Base-by-base conservation (phyloP, 495 filamentous ascomycete species). In the Penicillium turbatum region DNA sequence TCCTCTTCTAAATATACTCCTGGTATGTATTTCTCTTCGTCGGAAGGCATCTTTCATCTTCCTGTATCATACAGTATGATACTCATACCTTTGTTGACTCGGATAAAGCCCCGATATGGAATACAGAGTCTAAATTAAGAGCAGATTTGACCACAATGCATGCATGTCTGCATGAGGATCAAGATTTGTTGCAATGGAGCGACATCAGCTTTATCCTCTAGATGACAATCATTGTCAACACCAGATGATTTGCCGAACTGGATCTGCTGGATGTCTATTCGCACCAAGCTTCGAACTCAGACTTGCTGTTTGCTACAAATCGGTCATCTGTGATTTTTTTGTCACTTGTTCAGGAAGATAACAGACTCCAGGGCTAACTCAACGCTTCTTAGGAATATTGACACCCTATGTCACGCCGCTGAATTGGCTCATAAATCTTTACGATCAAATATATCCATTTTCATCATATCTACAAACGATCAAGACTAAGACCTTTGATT, bases 51-150 rank as follows among this genome's bases (percentile, higher is more conserved):
- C 26, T 10, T 27, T 5, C 9, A 8, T 26, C 5, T 0, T 42
- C 13, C 13, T 27, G 39, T 45, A 45, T 27, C 42, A 31, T 45
- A 45, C 42, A 21, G 42, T 45, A 45, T 45, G 27, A 21, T 45
- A 45, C 42, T 1, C 15, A 31, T 15, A 10, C 42, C 27, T 17
- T 45, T 31, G n/a, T 30, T 31, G 39, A 42, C 27, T 45, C 29
- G 26, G n/a, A 43, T 27, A 17, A 27, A 6, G 10, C 10, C 11
- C 39, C 13, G 1, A 27, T n/a, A 13, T 21, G 19, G 10, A 26
- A 41, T 27, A 41, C 7, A 26, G 19, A 6, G 24, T 41, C 39
- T 21, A 41, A 41, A 13, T 41, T n/a, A 42, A 27, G 39, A 17
- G 6, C 10, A 19, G 11, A 8, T 0, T n/a, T 1, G 11, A 1